A percentile compares a stretch with the other conserved stretches of the same genome.
Conservation (phyloP, 345 rosid species). For the Murraya koenigii region DNA sequence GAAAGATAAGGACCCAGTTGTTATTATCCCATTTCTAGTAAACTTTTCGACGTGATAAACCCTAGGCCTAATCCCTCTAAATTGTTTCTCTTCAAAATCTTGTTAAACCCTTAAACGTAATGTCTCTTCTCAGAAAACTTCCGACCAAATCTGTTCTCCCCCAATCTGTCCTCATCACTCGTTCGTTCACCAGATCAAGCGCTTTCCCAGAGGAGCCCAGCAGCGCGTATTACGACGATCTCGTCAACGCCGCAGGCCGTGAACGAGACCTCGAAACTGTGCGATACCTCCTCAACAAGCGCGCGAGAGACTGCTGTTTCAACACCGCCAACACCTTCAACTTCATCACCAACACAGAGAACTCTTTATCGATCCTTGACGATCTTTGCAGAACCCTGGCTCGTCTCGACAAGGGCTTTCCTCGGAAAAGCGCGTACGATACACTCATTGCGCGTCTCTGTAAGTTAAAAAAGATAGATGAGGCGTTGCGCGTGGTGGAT, state of each 20-base stretch:
- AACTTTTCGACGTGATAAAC: not conserved
- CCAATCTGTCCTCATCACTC: conserved; percentile 15
- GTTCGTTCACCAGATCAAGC: conserved; percentile 26
- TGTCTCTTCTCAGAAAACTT: conserved; percentile 13
- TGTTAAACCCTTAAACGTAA: conserved; percentile 4
- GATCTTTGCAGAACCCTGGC: conserved; percentile 42
- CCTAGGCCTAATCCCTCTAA: not conserved
- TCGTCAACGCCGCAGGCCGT: conserved; percentile 43
- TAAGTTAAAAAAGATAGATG: conserved; percentile 40
- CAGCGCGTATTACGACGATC: conserved; percentile 55
- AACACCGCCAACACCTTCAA: conserved; percentile 66
- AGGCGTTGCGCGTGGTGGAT: conserved; percentile 39
- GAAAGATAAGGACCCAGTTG: not conserved
- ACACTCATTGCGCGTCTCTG: conserved; percentile 59
- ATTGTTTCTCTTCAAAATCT: not conserved
- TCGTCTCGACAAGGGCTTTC: conserved; percentile 48
- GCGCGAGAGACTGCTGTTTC: conserved; percentile 47
- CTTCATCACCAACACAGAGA: conserved; percentile 46
- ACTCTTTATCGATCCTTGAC: conserved; percentile 42
- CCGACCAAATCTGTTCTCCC: conserved; percentile 6
- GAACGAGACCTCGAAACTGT: conserved; percentile 51
- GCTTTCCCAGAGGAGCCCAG: conserved; percentile 40
- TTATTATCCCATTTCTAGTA: not conserved
- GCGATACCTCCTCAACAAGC: conserved; percentile 56
- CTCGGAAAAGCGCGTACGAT: conserved; percentile 53